A percentile compares a stretch with the other conserved stretches of the same genome.
phyloP scores from a whole-genome alignment of 2,329 filamentous ascomycete genomes.

The Didymella segeticola region DNA sequence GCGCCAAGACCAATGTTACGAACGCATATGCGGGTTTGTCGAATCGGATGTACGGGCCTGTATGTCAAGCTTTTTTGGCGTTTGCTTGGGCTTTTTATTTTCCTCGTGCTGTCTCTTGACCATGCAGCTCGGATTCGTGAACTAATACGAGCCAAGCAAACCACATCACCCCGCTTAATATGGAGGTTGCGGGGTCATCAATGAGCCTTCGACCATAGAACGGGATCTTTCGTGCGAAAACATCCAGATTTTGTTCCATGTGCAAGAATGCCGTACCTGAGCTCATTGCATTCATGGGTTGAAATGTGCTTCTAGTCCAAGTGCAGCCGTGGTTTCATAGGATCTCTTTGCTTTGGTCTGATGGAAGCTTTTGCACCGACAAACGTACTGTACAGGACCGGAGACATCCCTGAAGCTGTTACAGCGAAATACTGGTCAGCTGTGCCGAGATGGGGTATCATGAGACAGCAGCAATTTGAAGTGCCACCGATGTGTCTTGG shows the following conservation, averaged over 20 bases:
- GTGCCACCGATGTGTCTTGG: neutral
- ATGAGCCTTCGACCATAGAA: no score
- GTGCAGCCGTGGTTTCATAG: neutral
- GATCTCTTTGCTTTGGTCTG: neutral
- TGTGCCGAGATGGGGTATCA: neutral
- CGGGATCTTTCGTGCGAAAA: no score
- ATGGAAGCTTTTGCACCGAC: neutral
- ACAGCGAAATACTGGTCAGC: neutral
- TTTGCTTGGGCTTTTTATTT: conserved; percentile 27
- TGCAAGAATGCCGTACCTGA: no score
- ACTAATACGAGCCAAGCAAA: conserved; percentile 13
- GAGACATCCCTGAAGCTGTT: neutral
- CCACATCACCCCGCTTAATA: conserved; percentile 21
- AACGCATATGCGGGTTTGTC: conserved; percentile 24
- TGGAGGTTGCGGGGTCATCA: conserved; percentile 21
- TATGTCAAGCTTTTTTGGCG: conserved; percentile 21
- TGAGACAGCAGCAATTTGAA: neutral
- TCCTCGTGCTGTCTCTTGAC: neutral
- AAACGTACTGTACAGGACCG: no score
- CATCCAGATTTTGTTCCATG: no score
- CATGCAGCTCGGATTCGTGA: conserved; percentile 9
- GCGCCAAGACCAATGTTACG: conserved; percentile 19
- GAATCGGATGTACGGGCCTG: conserved; percentile 15
- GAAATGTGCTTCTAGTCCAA: no score
- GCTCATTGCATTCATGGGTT: no score